phyloP scores from a whole-genome alignment of 2,329 filamentous ascomycete species.

The Zelopaecilomyces penicillatus region DNA sequence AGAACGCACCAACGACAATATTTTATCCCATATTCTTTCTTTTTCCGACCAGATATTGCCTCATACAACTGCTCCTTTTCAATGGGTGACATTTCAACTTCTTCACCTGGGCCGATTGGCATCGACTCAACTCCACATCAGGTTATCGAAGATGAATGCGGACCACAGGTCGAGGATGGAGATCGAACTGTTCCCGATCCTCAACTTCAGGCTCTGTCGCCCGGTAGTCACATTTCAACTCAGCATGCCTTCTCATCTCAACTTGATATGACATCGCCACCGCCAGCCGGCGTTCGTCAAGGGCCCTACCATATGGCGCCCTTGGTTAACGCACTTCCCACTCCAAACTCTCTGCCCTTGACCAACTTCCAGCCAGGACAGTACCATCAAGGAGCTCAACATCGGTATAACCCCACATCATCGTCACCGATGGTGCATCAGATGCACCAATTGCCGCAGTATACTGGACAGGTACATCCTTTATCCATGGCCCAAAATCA shows the following conservation, averaged over 20 bases:
- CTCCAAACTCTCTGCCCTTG: conserved; percentile 34
- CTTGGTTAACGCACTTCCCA: conserved; percentile 37
- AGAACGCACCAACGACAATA: no score
- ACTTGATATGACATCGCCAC: conserved; percentile 31
- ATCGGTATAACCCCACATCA: conserved; percentile 24
- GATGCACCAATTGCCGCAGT: conserved; percentile 33
- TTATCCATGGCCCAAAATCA: conserved; percentile 30
- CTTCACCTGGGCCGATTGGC: conserved; percentile 12
- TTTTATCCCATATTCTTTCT: no score
- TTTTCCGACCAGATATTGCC: no score
- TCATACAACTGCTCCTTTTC: conserved; percentile 3
- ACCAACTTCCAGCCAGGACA: conserved; percentile 30
- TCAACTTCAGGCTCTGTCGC: neutral
- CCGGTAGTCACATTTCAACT: conserved; percentile 16
- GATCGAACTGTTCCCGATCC: no score
- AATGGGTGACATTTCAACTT: conserved; percentile 28
- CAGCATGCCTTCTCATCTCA: conserved; percentile 35
- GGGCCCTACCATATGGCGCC: conserved; percentile 39
- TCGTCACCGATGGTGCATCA: conserved; percentile 31
- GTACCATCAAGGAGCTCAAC: conserved; percentile 26
- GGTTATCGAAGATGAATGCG: neutral
- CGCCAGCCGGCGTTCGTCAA: conserved; percentile 13
- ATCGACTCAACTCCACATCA: conserved; percentile 12
- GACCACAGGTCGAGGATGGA: no score
- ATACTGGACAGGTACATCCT: conserved; percentile 23